These are phyloP conservation scores for Oldenlandia corymbosa DNA, from an alignment of 257 asterid species.

Conservation along the genomic window DNA sequence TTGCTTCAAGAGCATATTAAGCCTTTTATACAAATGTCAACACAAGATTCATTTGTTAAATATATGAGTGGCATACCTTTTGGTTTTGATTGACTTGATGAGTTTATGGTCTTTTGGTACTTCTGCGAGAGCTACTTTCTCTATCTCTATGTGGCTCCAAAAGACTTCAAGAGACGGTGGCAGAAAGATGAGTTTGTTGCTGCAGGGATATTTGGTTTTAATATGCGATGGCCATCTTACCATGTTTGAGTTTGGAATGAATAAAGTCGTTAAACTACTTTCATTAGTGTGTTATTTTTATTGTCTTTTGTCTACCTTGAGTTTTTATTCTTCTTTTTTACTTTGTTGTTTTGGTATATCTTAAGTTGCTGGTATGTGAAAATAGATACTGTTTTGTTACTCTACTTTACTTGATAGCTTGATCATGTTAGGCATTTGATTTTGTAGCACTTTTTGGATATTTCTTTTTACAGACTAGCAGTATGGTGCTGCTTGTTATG, in stretches of 20 bases:
- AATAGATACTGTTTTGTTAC: background rate
- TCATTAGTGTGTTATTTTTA: background rate
- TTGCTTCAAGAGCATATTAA: background rate
- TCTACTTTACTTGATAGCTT: background rate
- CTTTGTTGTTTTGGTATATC: background rate
- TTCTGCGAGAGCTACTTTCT: background rate
- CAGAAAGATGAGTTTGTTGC: background rate
- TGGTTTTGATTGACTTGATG: no score
- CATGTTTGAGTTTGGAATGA: no score
- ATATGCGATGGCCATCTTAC: background rate
- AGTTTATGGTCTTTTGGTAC: background rate
- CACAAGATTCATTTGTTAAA: background rate
- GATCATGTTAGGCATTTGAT: background rate
- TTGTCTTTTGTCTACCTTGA: no score
- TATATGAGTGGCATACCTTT: background rate
- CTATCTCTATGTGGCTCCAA: background rate
- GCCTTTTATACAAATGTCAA: background rate
- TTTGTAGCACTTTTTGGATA: background rate
- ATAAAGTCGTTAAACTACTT: no score
- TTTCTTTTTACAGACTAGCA: background rate
- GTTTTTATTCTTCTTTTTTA: no score
- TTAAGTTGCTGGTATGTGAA: background rate
- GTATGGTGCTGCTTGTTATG: constrained; percentile 3
- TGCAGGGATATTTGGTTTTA: background rate
- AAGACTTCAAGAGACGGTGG: background rate